Conservation (phyloP, 768 basidiomycete genomes). For the Rubroboletus satanas region DNA sequence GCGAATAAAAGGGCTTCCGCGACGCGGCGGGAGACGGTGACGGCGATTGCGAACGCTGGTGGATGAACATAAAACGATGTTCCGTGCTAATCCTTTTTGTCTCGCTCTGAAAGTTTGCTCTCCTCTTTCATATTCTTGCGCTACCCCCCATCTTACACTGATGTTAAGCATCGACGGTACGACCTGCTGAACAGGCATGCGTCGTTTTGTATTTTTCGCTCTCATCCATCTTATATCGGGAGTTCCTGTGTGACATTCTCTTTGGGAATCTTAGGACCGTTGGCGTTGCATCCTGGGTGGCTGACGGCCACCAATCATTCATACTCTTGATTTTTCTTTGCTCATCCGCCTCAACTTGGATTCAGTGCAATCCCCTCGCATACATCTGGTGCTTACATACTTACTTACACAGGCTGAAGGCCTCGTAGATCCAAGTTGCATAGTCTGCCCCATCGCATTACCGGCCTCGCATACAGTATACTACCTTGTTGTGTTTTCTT, state of each 20-base stretch:
- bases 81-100: slow-evolving; percentile 3
- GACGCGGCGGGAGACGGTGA: slow-evolving; percentile 32
- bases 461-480: slow-evolving; percentile 18
- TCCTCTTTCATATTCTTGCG: slow-evolving; percentile 12
- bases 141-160: slow-evolving; percentile 17
- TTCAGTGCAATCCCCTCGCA: slow-evolving; percentile 11
- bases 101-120: slow-evolving; percentile 11
- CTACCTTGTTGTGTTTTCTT: slow-evolving; percentile 20
- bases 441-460: slow-evolving; percentile 17
- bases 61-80: slow-evolving; percentile 9
- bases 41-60: slow-evolving; percentile 10
- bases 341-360: slow-evolving; percentile 1
- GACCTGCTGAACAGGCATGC: slow-evolving; percentile 7
- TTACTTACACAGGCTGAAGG: slow-evolving; percentile 35
- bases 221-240: slow-evolving; percentile 5
- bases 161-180: slow-evolving; percentile 25
- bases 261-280: slow-evolving; percentile 15
- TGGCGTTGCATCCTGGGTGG: slow-evolving; percentile 21
- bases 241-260: slow-evolving; percentile 11
- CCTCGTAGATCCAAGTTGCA: slow-evolving; percentile 28
- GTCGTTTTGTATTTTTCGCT: slow-evolving; percentile 4
- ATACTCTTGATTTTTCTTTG: slow-evolving; percentile 10
- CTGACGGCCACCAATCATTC: slow-evolving; percentile 27
- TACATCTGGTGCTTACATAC: slow-evolving; percentile 23
- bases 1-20: slow-evolving; percentile 56